Conservation (phyloP, 129 eudicot genomes). For the Chrysanthemum makinoi region DNA sequence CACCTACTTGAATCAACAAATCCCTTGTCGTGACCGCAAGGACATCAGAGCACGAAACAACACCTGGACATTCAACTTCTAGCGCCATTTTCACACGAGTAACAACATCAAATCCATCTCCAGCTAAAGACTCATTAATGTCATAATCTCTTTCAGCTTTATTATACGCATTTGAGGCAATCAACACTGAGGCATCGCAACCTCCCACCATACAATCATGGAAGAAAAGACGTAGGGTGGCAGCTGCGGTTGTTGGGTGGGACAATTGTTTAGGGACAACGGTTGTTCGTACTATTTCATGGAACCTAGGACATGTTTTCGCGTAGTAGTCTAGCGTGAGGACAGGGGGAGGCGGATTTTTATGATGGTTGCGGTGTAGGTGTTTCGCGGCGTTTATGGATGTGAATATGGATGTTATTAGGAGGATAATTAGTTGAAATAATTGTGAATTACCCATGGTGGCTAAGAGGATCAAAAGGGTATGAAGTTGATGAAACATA, state of each 20-base stretch:
- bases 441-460: constrained; percentile 39
- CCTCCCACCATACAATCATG: constrained; percentile 77
- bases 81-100: constrained; percentile 56
- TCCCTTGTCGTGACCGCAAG: constrained; percentile 52
- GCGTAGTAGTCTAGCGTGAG: constrained; percentile 45
- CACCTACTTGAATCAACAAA: constrained; percentile 49
- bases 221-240: constrained; percentile 64
- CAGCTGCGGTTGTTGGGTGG: constrained; percentile 69
- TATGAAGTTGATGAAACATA: constrained; percentile 25
- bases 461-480: constrained; percentile 12
- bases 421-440: constrained; percentile 21
- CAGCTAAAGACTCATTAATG: constrained; percentile 54
- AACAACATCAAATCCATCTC: constrained; percentile 59
- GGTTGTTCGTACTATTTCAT: constrained; percentile 29
- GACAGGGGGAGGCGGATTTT: constrained; percentile 16
- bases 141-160: constrained; percentile 55
- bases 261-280: constrained; percentile 37
- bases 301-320: constrained; percentile 45
- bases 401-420: constrained; percentile 26
- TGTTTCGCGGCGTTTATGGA: constrained; percentile 18
- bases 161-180: constrained; percentile 46
- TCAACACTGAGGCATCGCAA: constrained; percentile 63
- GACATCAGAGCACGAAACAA: constrained; percentile 60
- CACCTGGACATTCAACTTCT: constrained; percentile 58
- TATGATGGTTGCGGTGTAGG: neutral